Conservation (phyloP, 1,139 yeast genomes). For the Hemisphaericaspora xylofermentans region DNA sequence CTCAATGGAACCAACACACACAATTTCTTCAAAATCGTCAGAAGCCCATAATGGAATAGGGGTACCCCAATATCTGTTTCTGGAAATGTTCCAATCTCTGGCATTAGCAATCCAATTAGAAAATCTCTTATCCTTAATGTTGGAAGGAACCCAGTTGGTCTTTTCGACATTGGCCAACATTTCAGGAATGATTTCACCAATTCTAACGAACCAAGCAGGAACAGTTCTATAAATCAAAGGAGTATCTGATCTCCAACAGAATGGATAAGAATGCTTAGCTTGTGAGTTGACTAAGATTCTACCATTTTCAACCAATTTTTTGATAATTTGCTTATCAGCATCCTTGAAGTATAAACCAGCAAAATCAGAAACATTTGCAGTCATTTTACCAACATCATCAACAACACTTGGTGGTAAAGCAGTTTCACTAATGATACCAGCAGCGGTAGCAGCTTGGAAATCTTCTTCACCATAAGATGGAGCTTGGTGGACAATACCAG, state of each 20-base stretch:
- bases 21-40: slow-evolving; percentile 88
- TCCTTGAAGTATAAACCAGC: slow-evolving; percentile 89
- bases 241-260: slow-evolving; percentile 99
- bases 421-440: slow-evolving; percentile 72
- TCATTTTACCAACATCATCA: slow-evolving; percentile 87
- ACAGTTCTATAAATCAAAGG: slow-evolving; percentile 94
- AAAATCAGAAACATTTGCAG: slow-evolving; percentile 69
- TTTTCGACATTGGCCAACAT: slow-evolving; percentile 83
- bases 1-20: slow-evolving; percentile 87
- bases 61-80: slow-evolving; percentile 99
- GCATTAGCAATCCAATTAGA: slow-evolving; percentile 98
- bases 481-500: slow-evolving; percentile 98
- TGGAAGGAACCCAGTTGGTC: slow-evolving; percentile 93
- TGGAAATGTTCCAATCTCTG: slow-evolving; percentile 97
- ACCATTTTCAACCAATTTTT: slow-evolving; percentile 75
- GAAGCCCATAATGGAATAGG: slow-evolving; percentile 98
- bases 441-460: slow-evolving; percentile 75
- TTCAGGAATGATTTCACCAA: slow-evolving; percentile 80
- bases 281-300: slow-evolving; percentile 75
- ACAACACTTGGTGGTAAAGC: slow-evolving; percentile 87
- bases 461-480: slow-evolving; percentile 99
- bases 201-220: slow-evolving; percentile 98
- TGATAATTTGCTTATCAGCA: slow-evolving; percentile 90
- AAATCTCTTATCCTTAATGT: slow-evolving; percentile 90
- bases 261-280: slow-evolving; percentile 94